Evolutionary conservation across 495 filamentous ascomycete species (phyloP).

Genomic region (Annulohypoxylon stygium): DNA sequence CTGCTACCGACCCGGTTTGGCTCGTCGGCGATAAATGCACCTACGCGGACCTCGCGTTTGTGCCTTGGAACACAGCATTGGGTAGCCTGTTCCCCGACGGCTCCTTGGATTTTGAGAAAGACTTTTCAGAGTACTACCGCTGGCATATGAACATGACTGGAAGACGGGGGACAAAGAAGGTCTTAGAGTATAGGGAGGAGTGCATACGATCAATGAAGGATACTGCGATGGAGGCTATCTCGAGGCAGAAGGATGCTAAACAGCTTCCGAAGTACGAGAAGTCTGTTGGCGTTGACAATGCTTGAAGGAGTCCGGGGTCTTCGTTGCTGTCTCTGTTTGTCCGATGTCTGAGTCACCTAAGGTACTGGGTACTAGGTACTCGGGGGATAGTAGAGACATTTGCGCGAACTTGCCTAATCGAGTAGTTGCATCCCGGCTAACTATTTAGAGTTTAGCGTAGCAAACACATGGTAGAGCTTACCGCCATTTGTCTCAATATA

Average conservation of each 20-base stretch:
- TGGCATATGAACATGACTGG: conserved; percentile 54
- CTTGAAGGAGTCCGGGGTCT: not conserved
- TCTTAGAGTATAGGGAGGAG: conserved; percentile 54
- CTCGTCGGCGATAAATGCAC: conserved; percentile 71
- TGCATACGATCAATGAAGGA: conserved; percentile 40
- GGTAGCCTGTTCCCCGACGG: conserved; percentile 14
- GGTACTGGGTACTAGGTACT: not conserved
- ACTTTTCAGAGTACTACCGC: conserved; percentile 53
- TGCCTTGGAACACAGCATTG: conserved; percentile 64
- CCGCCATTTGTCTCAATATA: conserved; percentile 25
- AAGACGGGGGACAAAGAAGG: conserved; percentile 58
- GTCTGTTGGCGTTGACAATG: conserved; percentile 1
- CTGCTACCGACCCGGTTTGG: conserved; percentile 62
- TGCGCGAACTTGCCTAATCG: conserved; percentile 18
- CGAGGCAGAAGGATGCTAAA: conserved; percentile 22
- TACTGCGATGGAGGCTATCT: conserved; percentile 18
- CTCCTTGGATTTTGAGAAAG: conserved; percentile 32
- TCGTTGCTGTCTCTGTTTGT: too few relatives aligned
- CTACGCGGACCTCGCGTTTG: conserved; percentile 71
- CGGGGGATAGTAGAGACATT: not conserved
- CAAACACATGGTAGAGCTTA: conserved; percentile 10
- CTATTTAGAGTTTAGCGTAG: conserved; percentile 4
- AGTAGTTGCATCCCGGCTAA: conserved; percentile 13
- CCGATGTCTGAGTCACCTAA: not conserved
- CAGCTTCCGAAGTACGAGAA: conserved; percentile 20